Conservation (phyloP, 1,139 yeast species). For the Scheffersomyces segobiensis region DNA sequence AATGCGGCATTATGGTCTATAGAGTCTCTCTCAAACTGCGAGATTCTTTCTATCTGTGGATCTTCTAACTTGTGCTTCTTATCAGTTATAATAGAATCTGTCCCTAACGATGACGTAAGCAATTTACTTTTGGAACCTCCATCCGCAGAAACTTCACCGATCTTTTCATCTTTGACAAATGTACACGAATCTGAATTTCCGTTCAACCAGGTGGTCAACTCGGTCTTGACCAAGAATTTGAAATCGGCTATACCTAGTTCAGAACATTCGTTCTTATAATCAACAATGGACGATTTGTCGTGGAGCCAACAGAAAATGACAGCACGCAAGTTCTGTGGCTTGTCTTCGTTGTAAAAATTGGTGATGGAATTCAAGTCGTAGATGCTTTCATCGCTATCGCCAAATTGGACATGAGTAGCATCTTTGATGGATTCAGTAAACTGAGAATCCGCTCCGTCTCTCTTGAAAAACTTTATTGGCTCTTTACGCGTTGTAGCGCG, state of each 20-base stretch:
- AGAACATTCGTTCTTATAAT: slow-evolving; percentile 75
- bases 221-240: slow-evolving; percentile 84
- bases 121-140: slow-evolving; percentile 1
- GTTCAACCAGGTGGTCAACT: slow-evolving; percentile 75
- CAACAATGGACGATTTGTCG: slow-evolving; percentile 75
- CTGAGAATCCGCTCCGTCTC: slow-evolving; percentile 13
- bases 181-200: slow-evolving; percentile 64
- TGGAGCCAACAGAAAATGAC: slow-evolving; percentile 81
- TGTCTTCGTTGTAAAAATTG: slow-evolving; percentile 56
- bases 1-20: slow-evolving; percentile 79
- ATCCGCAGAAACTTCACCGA: slow-evolving; percentile 6
- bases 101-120: slow-evolving; percentile 2
- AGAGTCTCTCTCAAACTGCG: slow-evolving; percentile 62
- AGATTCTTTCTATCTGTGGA: slow-evolving; percentile 56
- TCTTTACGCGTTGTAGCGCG: slow-evolving; percentile 22
- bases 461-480: slow-evolving; percentile 25
- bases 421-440: slow-evolving; percentile 31
- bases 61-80: slow-evolving; percentile 43
- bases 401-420: slow-evolving; percentile 38
- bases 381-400: slow-evolving; percentile 14
- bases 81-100: slow-evolving; percentile 6
- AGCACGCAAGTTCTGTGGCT: slow-evolving; percentile 54
- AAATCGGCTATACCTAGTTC: slow-evolving; percentile 66
- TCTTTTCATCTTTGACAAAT: slow-evolving; percentile 36
- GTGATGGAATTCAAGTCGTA: slow-evolving; percentile 49